These are phyloP conservation scores for Lantana camara DNA, from an alignment of 257 asterid species.

Conservation along the genomic window DNA sequence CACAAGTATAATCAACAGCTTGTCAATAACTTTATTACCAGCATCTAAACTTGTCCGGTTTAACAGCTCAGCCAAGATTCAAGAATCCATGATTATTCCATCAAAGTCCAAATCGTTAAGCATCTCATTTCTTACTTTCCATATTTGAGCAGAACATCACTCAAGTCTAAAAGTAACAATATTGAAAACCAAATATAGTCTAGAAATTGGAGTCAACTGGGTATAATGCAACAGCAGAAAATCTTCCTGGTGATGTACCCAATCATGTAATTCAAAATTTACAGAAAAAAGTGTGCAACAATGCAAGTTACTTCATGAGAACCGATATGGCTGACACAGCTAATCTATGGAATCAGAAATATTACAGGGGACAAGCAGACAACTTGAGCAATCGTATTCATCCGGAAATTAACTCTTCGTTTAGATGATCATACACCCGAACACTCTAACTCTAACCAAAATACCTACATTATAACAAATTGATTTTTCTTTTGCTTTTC, in stretches of 20 bases:
- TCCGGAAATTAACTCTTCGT: not conserved
- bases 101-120: not conserved
- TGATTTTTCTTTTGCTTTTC: not conserved
- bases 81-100: too few relatives aligned
- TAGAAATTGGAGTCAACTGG: too few relatives aligned
- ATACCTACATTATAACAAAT: not conserved
- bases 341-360: not conserved
- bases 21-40: not conserved
- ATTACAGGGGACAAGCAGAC: slow-evolving; percentile 2
- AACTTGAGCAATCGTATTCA: not conserved
- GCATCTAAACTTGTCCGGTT: not conserved
- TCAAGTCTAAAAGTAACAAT: not conserved
- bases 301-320: not conserved
- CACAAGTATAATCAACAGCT: not conserved
- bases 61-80: not conserved
- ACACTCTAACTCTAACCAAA: slow-evolving; percentile 12
- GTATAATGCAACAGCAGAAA: too few relatives aligned
- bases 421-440: not conserved
- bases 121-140: not conserved
- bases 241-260: not conserved
- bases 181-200: too few relatives aligned
- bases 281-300: not conserved
- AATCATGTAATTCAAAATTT: too few relatives aligned
- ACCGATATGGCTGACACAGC: not conserved
- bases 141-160: not conserved